Conservation (phyloP, 306 rosid genomes). For the Castanea sativa region DNA sequence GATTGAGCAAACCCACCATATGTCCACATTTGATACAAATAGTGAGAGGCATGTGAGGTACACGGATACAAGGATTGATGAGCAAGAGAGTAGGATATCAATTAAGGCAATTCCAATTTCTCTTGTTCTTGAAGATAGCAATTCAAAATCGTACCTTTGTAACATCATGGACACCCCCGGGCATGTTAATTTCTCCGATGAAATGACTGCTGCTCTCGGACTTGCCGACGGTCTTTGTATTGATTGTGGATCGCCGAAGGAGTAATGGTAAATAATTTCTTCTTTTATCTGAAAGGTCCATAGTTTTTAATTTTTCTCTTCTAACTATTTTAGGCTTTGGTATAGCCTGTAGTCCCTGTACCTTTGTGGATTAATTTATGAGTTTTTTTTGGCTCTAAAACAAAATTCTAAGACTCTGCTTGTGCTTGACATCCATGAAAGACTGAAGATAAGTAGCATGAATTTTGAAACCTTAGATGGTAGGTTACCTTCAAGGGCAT, state of each 20-base stretch:
- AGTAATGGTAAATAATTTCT: conserved; percentile 63
- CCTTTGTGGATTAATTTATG: background rate
- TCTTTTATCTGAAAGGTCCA: background rate
- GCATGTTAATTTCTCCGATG: conserved; percentile 95
- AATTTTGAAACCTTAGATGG: background rate
- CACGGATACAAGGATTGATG: conserved; percentile 90
- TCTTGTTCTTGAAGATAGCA: conserved; percentile 89
- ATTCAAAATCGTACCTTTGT: conserved; percentile 79
- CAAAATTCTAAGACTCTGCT: background rate
- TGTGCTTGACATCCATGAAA: background rate
- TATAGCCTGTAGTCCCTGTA: background rate
- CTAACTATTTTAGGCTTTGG: background rate
- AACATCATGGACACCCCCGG: conserved; percentile 94
- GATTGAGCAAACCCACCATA: conserved; percentile 93
- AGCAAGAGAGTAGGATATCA: conserved; percentile 89
- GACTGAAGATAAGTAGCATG: background rate
- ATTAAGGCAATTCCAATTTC: conserved; percentile 95
- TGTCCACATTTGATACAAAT: conserved; percentile 77
- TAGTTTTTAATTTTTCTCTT: background rate
- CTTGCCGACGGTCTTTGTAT: conserved; percentile 90
- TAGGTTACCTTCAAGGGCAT: background rate
- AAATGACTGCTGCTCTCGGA: conserved; percentile 94
- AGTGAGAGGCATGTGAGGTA: conserved; percentile 87
- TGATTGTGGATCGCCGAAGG: conserved; percentile 96
- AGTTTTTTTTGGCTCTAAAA: background rate